A percentile compares a stretch with the other conserved stretches of the same genome.
These are phyloP conservation scores for Yamadazyma aaseri DNA, from an alignment of 1,139 yeast genomes.

Conservation along the genomic window DNA sequence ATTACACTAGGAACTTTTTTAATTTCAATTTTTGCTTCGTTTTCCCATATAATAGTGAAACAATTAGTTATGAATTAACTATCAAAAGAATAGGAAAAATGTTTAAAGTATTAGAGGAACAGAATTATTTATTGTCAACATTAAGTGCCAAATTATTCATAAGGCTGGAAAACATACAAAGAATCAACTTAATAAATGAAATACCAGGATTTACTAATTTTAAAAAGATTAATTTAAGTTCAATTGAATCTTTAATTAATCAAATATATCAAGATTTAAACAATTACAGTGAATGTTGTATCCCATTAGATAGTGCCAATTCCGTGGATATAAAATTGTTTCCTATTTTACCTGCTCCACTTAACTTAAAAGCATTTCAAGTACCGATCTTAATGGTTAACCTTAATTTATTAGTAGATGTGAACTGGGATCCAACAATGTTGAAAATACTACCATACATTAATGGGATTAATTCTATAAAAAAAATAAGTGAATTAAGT, in stretches of 20 bases:
- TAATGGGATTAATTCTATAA: constrained; percentile 83
- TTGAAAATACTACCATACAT: constrained; percentile 80
- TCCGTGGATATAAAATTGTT: constrained; percentile 90
- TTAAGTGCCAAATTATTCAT: constrained; percentile 39
- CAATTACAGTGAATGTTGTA: constrained; percentile 92
- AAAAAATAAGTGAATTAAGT: constrained; percentile 73
- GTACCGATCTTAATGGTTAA: constrained; percentile 88
- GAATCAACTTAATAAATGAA: constrained; percentile 14
- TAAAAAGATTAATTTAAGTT: constrained; percentile 48
- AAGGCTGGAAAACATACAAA: constrained; percentile 20
- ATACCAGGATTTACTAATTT: constrained; percentile 43
- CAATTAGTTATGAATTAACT: constrained; percentile 83
- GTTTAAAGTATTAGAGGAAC: constrained; percentile 91
- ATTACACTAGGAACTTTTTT: constrained; percentile 87
- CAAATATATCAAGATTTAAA: constrained; percentile 92
- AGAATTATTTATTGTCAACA: constrained; percentile 70
- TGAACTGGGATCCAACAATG: constrained; percentile 98
- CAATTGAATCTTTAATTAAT: constrained; percentile 77
- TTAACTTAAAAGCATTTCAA: constrained; percentile 67
- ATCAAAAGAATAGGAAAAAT: constrained; percentile 81
- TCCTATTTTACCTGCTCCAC: constrained; percentile 85
- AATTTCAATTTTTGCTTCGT: constrained; percentile 92
- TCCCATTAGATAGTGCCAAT: constrained; percentile 87
- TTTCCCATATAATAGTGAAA: constrained; percentile 77
- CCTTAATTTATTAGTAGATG: constrained; percentile 69